These are phyloP conservation scores for Cardiospermum halicacabum DNA, from an alignment of 345 rosid genomes.

Conservation along the genomic window DNA sequence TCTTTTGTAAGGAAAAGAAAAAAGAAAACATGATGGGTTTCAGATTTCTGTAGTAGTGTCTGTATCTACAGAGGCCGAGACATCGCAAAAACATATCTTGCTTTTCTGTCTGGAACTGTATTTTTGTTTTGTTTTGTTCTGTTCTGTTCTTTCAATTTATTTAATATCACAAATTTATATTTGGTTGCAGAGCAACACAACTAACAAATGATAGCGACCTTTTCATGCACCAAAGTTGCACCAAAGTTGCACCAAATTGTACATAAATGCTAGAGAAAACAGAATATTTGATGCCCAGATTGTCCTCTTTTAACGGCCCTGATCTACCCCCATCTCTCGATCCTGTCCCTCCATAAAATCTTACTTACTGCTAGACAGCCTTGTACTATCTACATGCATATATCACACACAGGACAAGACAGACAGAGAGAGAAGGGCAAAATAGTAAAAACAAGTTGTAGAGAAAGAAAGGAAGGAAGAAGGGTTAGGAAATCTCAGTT, in stretches of 20 bases:
- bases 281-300: slow-evolving; percentile 31
- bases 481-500: slow-evolving; percentile 48
- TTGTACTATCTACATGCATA: not conserved
- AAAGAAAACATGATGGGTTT: not conserved
- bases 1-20: too few relatives aligned
- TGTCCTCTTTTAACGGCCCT: slow-evolving; percentile 43
- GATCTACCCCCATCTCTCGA: slow-evolving; percentile 29
- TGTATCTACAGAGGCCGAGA: slow-evolving; percentile 9
- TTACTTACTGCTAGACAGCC: not conserved
- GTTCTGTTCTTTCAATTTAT: not conserved
- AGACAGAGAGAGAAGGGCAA: slow-evolving; percentile 25
- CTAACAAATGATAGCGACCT: slow-evolving; percentile 57
- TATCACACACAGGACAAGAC: not conserved
- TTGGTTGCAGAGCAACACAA: slow-evolving; percentile 26
- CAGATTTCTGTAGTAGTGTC: not conserved
- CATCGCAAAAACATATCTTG: slow-evolving; percentile 15
- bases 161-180: too few relatives aligned
- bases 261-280: slow-evolving; percentile 26
- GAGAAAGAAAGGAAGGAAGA: too few relatives aligned
- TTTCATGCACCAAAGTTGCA: slow-evolving; percentile 31
- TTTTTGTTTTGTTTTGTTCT: slow-evolving; percentile 7
- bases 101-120: slow-evolving; percentile 16
- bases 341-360: slow-evolving; percentile 28
- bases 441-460: slow-evolving; percentile 19
- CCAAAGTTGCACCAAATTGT: slow-evolving; percentile 18